A percentile compares a stretch with the other conserved stretches of the same genome.
Evolutionary conservation across 352 stramenopile genomes (phyloP).

Genomic region (Globisporangium nodosum): DNA sequence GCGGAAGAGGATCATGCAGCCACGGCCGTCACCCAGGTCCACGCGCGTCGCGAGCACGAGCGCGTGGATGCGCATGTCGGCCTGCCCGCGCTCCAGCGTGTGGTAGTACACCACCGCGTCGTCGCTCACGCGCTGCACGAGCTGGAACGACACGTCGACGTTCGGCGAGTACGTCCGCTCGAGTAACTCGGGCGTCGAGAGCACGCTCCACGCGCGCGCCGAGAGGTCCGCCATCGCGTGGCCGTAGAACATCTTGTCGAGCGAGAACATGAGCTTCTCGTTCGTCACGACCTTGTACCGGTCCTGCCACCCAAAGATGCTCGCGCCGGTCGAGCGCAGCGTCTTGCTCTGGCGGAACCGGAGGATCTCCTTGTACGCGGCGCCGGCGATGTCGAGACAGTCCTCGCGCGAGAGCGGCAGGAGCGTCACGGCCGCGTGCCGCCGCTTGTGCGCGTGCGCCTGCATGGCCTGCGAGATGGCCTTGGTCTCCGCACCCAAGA

Average conservation of each 20-base stretch:
- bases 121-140: conserved; percentile 52
- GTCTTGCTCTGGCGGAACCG: conserved; percentile 42
- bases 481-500: conserved; percentile 36
- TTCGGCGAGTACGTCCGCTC: conserved; percentile 46
- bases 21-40: conserved; percentile 29
- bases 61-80: conserved; percentile 48
- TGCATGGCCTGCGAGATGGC: conserved; percentile 17
- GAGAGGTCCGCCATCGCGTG: conserved; percentile 32
- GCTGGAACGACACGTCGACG: conserved; percentile 53
- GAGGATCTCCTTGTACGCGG: conserved; percentile 41
- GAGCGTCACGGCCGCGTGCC: conserved; percentile 28
- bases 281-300: conserved; percentile 34
- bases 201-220: conserved; percentile 35
- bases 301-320: conserved; percentile 64
- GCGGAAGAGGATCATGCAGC: conserved; percentile 48
- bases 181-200: conserved; percentile 39
- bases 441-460: conserved; percentile 14
- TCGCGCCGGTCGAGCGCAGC: conserved; percentile 45
- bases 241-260: conserved; percentile 56
- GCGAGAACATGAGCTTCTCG: conserved; percentile 56
- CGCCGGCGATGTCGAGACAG: conserved; percentile 38
- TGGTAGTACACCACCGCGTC: conserved; percentile 67
- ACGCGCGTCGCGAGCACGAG: conserved; percentile 60
- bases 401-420: conserved; percentile 33
- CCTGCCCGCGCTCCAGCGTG: conserved; percentile 45